phyloP scores from a whole-genome alignment of 148 eudicot genomes.

The Pouteria glomerata region DNA sequence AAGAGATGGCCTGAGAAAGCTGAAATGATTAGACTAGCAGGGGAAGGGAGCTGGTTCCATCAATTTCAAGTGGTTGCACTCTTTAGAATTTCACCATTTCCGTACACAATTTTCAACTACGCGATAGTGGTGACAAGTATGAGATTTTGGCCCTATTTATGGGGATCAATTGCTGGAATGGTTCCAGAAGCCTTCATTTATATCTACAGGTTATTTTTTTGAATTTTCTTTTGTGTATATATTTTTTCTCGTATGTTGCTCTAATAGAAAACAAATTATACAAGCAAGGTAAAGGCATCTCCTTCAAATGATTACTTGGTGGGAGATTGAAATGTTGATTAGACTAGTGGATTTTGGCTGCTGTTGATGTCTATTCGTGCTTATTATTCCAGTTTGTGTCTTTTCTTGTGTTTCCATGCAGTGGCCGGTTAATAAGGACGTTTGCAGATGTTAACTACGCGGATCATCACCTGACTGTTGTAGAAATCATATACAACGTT shows the following conservation, averaged over 20 bases:
- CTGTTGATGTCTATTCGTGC: constrained; percentile 3
- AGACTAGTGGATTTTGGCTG: background rate
- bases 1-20: constrained; percentile 85
- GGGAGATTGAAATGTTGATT: background rate
- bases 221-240: background rate
- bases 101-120: constrained; percentile 88
- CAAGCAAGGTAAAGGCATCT: background rate
- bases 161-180: constrained; percentile 93
- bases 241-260: background rate
- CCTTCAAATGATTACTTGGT: background rate
- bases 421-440: constrained; percentile 83
- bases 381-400: background rate
- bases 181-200: constrained; percentile 87
- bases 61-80: constrained; percentile 87
- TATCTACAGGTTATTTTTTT: constrained; percentile 67
- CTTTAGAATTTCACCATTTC: constrained; percentile 87
- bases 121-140: constrained; percentile 79
- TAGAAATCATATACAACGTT: constrained; percentile 78
- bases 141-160: constrained; percentile 88
- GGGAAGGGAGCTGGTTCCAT: constrained; percentile 78
- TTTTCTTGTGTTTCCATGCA: constrained; percentile 32
- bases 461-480: constrained; percentile 65
- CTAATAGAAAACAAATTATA: background rate
- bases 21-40: constrained; percentile 79
- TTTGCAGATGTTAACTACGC: constrained; percentile 85